A percentile compares a stretch with the other conserved stretches of the same genome.
Evolutionary conservation across 2,329 filamentous ascomycete genomes (phyloP).

Genomic region (Bipolaris zeicola): DNA sequence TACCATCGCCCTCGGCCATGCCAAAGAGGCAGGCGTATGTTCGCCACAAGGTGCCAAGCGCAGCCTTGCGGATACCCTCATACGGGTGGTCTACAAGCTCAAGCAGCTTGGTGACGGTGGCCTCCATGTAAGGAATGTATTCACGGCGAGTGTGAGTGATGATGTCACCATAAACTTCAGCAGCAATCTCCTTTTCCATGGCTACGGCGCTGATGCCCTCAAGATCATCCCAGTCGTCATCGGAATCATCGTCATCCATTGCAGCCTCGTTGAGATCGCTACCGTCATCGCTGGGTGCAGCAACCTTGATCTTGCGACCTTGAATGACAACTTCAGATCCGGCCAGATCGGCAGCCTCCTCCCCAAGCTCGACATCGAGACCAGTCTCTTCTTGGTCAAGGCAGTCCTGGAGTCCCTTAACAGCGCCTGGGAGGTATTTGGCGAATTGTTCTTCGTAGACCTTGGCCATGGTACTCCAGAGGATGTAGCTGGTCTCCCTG

Average conservation of each 20-base stretch:
- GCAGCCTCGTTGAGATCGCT: slow-evolving; percentile 59
- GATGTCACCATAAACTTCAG: slow-evolving; percentile 92
- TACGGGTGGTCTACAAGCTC: slow-evolving; percentile 87
- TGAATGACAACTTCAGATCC: slow-evolving; percentile 77
- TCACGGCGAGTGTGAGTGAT: slow-evolving; percentile 82
- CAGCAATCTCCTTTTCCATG: slow-evolving; percentile 95
- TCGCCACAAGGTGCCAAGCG: slow-evolving; percentile 89
- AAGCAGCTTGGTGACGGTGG: slow-evolving; percentile 80
- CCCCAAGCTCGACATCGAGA: slow-evolving; percentile 74
- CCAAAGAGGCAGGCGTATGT: slow-evolving; percentile 90
- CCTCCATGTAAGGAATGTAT: slow-evolving; percentile 84
- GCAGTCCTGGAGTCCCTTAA: slow-evolving; percentile 80
- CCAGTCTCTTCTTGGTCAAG: slow-evolving; percentile 89
- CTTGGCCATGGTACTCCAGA: slow-evolving; percentile 94
- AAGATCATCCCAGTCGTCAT: slow-evolving; percentile 83
- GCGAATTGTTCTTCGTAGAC: slow-evolving; percentile 86
- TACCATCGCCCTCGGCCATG: slow-evolving; percentile 78
- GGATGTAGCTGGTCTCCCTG: slow-evolving; percentile 94
- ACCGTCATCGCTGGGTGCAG: slow-evolving; percentile 62
- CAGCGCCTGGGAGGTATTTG: slow-evolving; percentile 77
- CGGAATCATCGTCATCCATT: slow-evolving; percentile 74
- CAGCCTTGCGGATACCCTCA: slow-evolving; percentile 90
- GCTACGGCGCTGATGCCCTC: slow-evolving; percentile 86
- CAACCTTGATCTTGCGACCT: slow-evolving; percentile 85
- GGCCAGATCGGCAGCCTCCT: slow-evolving; percentile 74